A percentile compares a stretch with the other conserved stretches of the same genome.
Conservation (phyloP, 495 filamentous ascomycete species). For the Pyronema omphalodes region DNA sequence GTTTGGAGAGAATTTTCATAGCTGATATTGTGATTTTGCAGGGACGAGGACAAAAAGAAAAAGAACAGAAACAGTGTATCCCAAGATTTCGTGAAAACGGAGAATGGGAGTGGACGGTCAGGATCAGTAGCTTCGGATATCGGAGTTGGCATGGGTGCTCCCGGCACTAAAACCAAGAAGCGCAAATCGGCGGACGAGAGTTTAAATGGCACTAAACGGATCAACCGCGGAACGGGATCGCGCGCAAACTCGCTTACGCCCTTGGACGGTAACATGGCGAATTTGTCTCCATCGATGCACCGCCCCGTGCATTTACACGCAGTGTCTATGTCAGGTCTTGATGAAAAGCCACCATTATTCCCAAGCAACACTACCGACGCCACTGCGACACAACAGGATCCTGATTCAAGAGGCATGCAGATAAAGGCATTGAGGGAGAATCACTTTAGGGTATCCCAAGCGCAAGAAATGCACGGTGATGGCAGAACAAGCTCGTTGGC, state of each 20-base stretch:
- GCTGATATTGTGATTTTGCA: constrained; percentile 5
- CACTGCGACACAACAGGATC: constrained; percentile 2
- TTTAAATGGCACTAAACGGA: constrained; percentile 2
- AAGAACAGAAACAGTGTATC: constrained; percentile 10
- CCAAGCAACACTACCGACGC: not conserved
- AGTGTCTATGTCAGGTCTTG: not conserved
- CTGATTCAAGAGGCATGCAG: constrained; percentile 3
- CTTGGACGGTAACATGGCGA: constrained; percentile 9
- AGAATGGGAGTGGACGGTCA: constrained; percentile 11
- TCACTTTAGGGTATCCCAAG: constrained; percentile 3
- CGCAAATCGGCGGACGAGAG: constrained; percentile 19
- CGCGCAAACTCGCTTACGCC: constrained; percentile 14
- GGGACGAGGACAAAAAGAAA: constrained; percentile 21
- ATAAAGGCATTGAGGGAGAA: constrained; percentile 5
- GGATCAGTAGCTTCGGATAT: constrained; percentile 11
- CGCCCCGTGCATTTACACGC: not conserved
- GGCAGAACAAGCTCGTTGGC: constrained; percentile 3
- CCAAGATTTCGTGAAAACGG: constrained; percentile 1
- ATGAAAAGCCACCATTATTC: constrained; percentile 8
- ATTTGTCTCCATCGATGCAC: constrained; percentile 7
- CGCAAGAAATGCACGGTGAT: constrained; percentile 2
- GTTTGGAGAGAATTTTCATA: not conserved
- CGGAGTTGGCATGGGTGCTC: not conserved
- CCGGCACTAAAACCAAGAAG: constrained; percentile 12
- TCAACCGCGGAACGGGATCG: constrained; percentile 19